phyloP scores from a whole-genome alignment of 257 asterid species.

The Nicotiana tabacum region DNA sequence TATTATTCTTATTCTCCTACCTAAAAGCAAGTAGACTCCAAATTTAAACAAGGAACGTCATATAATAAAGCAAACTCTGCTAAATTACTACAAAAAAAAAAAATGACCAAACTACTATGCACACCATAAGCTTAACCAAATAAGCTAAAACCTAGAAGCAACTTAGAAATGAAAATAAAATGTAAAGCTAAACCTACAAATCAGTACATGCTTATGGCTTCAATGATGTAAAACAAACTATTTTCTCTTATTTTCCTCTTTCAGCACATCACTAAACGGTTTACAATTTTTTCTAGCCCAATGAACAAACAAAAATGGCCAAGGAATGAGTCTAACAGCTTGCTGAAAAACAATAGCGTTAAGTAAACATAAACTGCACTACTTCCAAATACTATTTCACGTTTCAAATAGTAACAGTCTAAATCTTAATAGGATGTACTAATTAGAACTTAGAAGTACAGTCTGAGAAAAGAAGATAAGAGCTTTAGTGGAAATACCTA shows the following conservation, averaged over 20 bases:
- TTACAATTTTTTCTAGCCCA: neutral
- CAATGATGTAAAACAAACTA: neutral
- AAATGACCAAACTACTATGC: neutral
- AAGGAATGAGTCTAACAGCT: neutral
- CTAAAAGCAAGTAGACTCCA: neutral
- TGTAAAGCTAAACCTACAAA: neutral
- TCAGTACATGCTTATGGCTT: neutral
- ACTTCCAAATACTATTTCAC: neutral
- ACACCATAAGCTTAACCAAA: neutral
- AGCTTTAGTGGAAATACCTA: neutral
- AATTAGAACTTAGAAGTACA: neutral
- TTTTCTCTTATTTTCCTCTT: neutral
- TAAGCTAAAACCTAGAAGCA: neutral
- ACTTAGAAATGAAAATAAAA: neutral
- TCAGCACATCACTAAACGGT: neutral
- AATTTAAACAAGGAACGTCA: neutral
- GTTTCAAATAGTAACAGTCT: neutral
- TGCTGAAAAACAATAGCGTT: neutral
- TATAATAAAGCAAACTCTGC: neutral
- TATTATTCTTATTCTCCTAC: neutral
- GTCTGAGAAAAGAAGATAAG: neutral
- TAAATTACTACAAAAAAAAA: neutral
- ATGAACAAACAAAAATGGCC: neutral
- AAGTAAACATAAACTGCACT: neutral
- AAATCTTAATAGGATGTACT: neutral